phyloP scores from a whole-genome alignment of 805 yeast species.

The Cyberlindnera subsufficiens region DNA sequence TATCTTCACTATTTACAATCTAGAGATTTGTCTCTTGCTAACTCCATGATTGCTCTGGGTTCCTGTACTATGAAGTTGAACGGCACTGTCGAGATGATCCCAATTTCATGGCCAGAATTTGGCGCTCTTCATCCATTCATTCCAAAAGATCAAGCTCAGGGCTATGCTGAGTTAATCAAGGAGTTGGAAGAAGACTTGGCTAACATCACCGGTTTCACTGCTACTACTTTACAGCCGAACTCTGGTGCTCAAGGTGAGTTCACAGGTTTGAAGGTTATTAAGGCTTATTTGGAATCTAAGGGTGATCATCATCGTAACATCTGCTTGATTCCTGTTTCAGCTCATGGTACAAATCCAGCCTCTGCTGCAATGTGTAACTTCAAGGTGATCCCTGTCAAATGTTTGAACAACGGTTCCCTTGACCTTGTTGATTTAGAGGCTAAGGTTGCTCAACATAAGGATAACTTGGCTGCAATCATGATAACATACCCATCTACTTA shows the following conservation, averaged over 20 bases:
- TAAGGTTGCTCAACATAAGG: constrained; percentile 66
- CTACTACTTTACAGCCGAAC: constrained; percentile 90
- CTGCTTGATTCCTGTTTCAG: constrained; percentile 93
- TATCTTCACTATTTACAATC: constrained; percentile 80
- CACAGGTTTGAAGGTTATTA: constrained; percentile 85
- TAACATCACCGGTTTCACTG: constrained; percentile 89
- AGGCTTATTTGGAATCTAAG: constrained; percentile 61
- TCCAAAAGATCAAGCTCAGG: constrained; percentile 83
- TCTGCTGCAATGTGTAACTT: constrained; percentile 97
- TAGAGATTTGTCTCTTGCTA: constrained; percentile 88
- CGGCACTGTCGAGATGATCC: constrained; percentile 91
- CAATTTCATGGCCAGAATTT: constrained; percentile 93
- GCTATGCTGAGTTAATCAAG: constrained; percentile 67
- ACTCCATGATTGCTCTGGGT: constrained; percentile 96
- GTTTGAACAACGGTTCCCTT: constrained; percentile 78
- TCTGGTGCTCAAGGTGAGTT: constrained; percentile 99
- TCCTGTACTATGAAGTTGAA: constrained; percentile 98
- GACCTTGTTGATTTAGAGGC: constrained; percentile 69
- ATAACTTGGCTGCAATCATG: constrained; percentile 84
- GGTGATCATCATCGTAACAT: constrained; percentile 75
- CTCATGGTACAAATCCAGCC: constrained; percentile 98
- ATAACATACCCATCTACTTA: constrained; percentile 97
- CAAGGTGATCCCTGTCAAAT: constrained; percentile 89
- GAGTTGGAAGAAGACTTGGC: constrained; percentile 83
- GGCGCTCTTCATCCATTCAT: constrained; percentile 87